Conservation (phyloP, 148 eudicot species). For the Amaranthus hypochondriacus region DNA sequence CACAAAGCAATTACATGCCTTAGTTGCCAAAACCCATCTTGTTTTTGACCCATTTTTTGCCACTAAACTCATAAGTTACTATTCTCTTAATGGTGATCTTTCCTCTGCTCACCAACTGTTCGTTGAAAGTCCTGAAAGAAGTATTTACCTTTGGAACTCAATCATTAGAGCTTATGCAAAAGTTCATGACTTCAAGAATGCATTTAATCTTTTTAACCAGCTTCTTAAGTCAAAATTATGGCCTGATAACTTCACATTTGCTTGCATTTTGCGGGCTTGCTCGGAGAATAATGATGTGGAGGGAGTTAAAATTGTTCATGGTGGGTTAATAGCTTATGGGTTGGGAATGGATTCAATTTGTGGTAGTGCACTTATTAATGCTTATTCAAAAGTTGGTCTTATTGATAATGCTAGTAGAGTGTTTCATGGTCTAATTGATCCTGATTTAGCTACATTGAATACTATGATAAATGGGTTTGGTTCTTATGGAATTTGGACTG, state of each 20-base stretch:
- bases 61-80: conserved; percentile 55
- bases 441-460: conserved; percentile 71
- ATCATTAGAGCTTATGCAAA: conserved; percentile 70
- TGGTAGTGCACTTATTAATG: conserved; percentile 62
- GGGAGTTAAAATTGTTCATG: conserved; percentile 46
- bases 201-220: conserved; percentile 43
- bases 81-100: conserved; percentile 51
- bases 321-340: conserved; percentile 48
- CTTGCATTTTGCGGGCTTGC: conserved; percentile 66
- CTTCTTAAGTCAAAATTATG: conserved; percentile 45
- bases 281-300: conserved; percentile 35
- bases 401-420: conserved; percentile 52
- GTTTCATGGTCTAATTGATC: conserved; percentile 40
- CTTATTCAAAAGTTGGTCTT: conserved; percentile 57
- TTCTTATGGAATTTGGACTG: conserved; percentile 44
- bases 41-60: conserved; percentile 73
- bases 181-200: conserved; percentile 34
- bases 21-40: conserved; percentile 55
- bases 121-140: conserved; percentile 54
- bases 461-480: conserved; percentile 65
- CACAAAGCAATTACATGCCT: conserved; percentile 60
- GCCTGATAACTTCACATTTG: conserved; percentile 78
- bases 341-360: conserved; percentile 51
- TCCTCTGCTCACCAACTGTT: conserved; percentile 62
- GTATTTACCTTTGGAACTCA: conserved; percentile 76